Evolutionary conservation across 2,329 filamentous ascomycete genomes (phyloP).

Genomic region (Talaromyces albobiverticillius): DNA sequence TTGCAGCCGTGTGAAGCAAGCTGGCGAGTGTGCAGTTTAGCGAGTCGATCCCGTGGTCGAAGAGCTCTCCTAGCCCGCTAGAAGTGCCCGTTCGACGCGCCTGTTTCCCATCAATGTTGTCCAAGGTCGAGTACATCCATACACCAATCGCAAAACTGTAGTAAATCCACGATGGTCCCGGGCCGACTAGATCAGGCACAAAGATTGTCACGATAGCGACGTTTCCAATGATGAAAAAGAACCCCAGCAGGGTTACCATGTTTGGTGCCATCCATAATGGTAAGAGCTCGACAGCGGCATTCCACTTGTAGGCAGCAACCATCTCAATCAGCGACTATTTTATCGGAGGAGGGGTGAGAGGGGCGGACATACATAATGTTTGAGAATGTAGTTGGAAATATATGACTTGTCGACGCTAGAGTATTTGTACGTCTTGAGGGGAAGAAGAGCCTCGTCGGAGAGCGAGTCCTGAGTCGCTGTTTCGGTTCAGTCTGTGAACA

Average conservation of each 20-base stretch:
- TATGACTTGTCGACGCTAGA: conserved; percentile 94
- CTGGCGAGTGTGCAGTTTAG: conserved; percentile 94
- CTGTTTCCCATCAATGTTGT: conserved; percentile 98
- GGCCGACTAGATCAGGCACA: conserved; percentile 87
- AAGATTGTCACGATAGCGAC: conserved; percentile 71
- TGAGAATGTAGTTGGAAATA: conserved; percentile 88
- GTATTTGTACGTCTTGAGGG: conserved; percentile 96
- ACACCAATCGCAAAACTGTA: conserved; percentile 93
- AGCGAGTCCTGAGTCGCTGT: conserved; percentile 55
- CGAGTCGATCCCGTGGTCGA: conserved; percentile 98
- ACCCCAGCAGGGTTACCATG: conserved; percentile 93
- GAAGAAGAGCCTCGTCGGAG: conserved; percentile 84
- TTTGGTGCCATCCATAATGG: conserved; percentile 97
- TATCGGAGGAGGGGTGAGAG: neutral
- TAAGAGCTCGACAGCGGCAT: conserved; percentile 85
- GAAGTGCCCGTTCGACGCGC: conserved; percentile 91
- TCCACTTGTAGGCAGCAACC: conserved; percentile 67
- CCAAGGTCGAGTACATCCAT: conserved; percentile 99
- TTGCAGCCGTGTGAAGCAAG: conserved; percentile 84
- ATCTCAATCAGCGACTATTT: neutral
- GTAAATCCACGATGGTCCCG: conserved; percentile 87
- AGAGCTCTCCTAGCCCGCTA: conserved; percentile 90
- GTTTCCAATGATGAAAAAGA: conserved; percentile 89
- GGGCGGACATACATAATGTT: conserved; percentile 74
- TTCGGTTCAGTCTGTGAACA: neutral